Base-by-base conservation (phyloP, 345 rosid species). In the Acer negundo region DNA sequence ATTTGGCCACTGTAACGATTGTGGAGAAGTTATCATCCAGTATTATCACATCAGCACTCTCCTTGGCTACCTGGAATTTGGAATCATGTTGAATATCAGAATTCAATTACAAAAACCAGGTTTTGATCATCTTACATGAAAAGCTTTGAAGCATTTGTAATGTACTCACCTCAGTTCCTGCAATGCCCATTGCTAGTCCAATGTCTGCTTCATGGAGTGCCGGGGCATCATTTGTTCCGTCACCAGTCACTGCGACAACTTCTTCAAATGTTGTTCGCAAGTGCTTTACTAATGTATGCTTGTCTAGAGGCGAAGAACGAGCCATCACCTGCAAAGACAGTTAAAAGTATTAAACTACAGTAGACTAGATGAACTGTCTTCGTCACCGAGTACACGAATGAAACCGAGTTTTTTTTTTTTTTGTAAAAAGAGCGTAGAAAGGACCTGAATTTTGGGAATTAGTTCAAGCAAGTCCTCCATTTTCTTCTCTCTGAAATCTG, bases 211-310 rank as follows among this genome's bases (percentile, higher is more conserved):
- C 98, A 67, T 95, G 97, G 62, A 95, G 93, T 44, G 98, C 97
- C 55, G 98, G 98, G 72, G 98, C 97, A 84, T 95, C 98, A 74
- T 95, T 95, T 72, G 98, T 93, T 75, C 98, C 98, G 79, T 95
- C 98, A 74, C 97, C 97, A 63, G 97, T 95, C 62, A 90, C 97
- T 2, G 97, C 97, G 75, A 95, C 97, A 56, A 95, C 98, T 82
- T 89, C 91, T 74, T 89, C 91, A 51, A 93, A 90, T 8, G 97
- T 91, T 26, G 97, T 90, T 75, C 97, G 83, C 81, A 95, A 78
- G 55, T 93, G 98, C 76, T 84, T 90, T 75, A 95, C 98, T 65
- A 95, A 85, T 47, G 93, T 89, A 78, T 95, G 97, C 80, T 93
- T 95, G 87, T 95, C 98, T 79, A 92, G 82, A 13, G 98, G 98